phyloP scores from a whole-genome alignment of 2,329 filamentous ascomycete genomes.

The Verticillium alfalfae region DNA sequence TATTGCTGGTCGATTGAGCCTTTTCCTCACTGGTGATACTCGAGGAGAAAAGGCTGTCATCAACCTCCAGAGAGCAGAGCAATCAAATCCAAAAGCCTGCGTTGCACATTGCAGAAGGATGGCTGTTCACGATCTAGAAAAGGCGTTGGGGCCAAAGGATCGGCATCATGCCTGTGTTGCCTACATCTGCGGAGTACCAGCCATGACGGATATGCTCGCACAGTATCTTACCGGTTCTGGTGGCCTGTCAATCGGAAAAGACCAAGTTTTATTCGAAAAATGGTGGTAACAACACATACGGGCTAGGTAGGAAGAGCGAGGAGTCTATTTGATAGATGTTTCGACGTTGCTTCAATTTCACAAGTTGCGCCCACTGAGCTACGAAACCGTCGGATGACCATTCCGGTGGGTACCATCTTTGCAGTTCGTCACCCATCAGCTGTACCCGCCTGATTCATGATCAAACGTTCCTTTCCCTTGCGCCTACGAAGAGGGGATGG shows the following conservation, averaged over 20 bases:
- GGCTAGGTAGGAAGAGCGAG: not conserved
- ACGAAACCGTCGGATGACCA: no score
- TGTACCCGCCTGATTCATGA: not conserved
- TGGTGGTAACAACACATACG: conserved; percentile 25
- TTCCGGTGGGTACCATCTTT: not conserved
- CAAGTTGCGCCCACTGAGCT: not conserved
- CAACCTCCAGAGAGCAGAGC: not conserved
- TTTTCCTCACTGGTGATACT: conserved; percentile 38
- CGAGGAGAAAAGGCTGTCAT: not conserved
- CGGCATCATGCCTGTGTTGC: conserved; percentile 37
- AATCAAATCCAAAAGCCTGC: not conserved
- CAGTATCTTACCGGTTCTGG: conserved; percentile 29
- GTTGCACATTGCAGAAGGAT: conserved; percentile 24
- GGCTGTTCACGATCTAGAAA: conserved; percentile 30
- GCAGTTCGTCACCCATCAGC: not conserved
- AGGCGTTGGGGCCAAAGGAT: conserved; percentile 25
- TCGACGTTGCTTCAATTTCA: not conserved
- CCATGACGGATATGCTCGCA: conserved; percentile 65
- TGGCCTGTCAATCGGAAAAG: conserved; percentile 17
- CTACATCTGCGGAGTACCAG: conserved; percentile 63
- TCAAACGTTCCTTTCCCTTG: not conserved
- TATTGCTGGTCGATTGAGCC: conserved; percentile 32
- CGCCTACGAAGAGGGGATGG: conserved; percentile 11
- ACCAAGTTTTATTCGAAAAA: conserved; percentile 27
- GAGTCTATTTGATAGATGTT: no score